Evolutionary conservation across 2,329 filamentous ascomycete genomes (phyloP).

Genomic region (Madurella fahalii): DNA sequence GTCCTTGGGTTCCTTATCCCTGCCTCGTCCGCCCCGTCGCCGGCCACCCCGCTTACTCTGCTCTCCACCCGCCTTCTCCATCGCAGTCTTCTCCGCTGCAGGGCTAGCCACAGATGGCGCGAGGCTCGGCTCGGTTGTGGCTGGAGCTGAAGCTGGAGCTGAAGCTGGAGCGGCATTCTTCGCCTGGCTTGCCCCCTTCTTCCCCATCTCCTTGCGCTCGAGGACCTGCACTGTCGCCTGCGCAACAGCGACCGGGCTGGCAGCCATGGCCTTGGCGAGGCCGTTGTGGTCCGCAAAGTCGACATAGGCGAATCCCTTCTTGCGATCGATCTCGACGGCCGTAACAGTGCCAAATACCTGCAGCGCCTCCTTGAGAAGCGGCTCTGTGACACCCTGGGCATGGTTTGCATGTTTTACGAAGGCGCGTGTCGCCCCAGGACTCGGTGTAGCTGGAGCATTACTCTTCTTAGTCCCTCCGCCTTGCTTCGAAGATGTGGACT

Average conservation of each 20-base stretch:
- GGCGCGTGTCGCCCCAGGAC: conserved; percentile 56
- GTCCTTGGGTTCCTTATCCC: conserved; percentile 15
- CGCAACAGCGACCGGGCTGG: conserved; percentile 76
- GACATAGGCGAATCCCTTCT: conserved; percentile 91
- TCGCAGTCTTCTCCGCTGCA: conserved; percentile 7
- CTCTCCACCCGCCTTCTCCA: background rate
- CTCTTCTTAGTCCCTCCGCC: conserved; percentile 18
- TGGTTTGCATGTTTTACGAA: conserved; percentile 82
- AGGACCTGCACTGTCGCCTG: conserved; percentile 84
- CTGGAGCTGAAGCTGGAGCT: background rate
- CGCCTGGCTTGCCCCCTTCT: conserved; percentile 26
- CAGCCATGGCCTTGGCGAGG: conserved; percentile 73
- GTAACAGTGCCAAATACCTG: conserved; percentile 68
- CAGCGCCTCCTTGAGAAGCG: conserved; percentile 70
- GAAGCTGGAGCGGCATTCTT: conserved; percentile 1
- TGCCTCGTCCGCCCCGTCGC: conserved; percentile 19
- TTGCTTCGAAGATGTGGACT: conserved; percentile 22
- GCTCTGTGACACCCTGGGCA: conserved; percentile 86
- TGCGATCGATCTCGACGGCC: conserved; percentile 86
- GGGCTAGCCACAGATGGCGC: background rate
- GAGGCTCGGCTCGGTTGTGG: background rate
- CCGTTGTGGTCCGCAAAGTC: conserved; percentile 73
- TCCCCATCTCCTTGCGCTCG: conserved; percentile 64
- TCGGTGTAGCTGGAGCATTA: conserved; percentile 28
- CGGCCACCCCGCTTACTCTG: conserved; percentile 17